Conservation (phyloP, 768 basidiomycete genomes). For the Termitomyces sp. region DNA sequence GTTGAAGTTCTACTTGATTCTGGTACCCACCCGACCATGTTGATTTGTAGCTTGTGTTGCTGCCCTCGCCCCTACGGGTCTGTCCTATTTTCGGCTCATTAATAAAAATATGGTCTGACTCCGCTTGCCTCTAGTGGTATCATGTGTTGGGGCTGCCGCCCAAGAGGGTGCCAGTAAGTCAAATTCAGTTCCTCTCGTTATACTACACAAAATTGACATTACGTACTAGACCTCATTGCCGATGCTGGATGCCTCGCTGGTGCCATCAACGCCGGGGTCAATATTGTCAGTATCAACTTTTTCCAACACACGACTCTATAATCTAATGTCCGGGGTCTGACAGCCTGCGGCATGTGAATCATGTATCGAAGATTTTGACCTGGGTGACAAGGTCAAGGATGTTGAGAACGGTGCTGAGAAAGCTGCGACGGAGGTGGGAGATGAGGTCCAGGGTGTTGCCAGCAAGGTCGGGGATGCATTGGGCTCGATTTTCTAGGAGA, state of each 20-base stretch:
- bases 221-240: conserved; percentile 7
- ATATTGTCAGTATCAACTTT: conserved; percentile 4
- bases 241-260: conserved; percentile 16
- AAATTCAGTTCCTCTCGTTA: not conserved
- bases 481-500: too few relatives aligned
- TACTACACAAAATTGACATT: too few relatives aligned
- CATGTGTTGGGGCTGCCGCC: conserved; percentile 14
- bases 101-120: not conserved
- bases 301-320: not conserved
- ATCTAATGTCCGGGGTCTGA: not conserved
- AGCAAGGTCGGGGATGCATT: too few relatives aligned
- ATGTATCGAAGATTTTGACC: conserved; percentile 13
- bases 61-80: conserved; percentile 16
- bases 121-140: conserved; percentile 1
- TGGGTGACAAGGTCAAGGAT: conserved; percentile 6
- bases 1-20: not conserved
- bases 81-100: not conserved
- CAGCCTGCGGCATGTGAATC: conserved; percentile 16
- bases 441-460: not conserved
- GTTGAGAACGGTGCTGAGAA: not conserved
- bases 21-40: not conserved
- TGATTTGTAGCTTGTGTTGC: conserved; percentile 12
- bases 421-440: not conserved
- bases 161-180: conserved; percentile 14
- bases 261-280: conserved; percentile 11